Conservation (phyloP, 2,329 filamentous ascomycete species). For the Fusarium sp. region DNA sequence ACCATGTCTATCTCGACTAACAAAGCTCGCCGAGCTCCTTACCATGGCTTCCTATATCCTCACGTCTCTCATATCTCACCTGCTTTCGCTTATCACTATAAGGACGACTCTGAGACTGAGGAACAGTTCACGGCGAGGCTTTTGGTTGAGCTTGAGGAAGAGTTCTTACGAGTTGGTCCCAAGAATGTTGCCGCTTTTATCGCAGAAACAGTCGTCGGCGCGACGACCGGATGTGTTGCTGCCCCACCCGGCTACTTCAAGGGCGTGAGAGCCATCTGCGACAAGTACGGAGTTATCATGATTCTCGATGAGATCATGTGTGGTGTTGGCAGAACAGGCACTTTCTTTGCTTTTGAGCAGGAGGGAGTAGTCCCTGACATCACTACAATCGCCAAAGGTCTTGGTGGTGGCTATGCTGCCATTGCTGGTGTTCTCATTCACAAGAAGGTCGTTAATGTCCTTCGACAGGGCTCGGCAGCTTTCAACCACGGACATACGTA, state of each 20-base stretch:
- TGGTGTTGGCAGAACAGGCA: constrained; percentile 65
- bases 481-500: constrained; percentile 70
- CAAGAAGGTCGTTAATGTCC: constrained; percentile 60
- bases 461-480: constrained; percentile 49
- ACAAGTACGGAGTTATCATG: constrained; percentile 65
- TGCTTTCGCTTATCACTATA: constrained; percentile 13
- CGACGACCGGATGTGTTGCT: constrained; percentile 56
- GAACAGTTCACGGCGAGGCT: background rate
- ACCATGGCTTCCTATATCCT: constrained; percentile 10
- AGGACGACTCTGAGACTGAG: background rate
- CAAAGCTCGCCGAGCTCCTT: constrained; percentile 4
- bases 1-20: constrained; percentile 25
- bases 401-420: constrained; percentile 63
- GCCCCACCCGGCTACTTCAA: constrained; percentile 29
- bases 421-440: constrained; percentile 71
- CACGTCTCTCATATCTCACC: constrained; percentile 19
- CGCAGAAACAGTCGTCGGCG: constrained; percentile 68
- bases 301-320: constrained; percentile 73
- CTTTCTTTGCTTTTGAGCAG: constrained; percentile 69
- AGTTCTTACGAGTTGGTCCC: constrained; percentile 1
- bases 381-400: constrained; percentile 59
- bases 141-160: background rate
- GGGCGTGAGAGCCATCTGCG: constrained; percentile 55
- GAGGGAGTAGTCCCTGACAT: constrained; percentile 37
- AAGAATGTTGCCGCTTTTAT: constrained; percentile 61